A percentile compares a stretch with the other conserved stretches of the same genome.
Conservation (phyloP, 2,329 filamentous ascomycete species). For the Claviceps lovelessii region DNA sequence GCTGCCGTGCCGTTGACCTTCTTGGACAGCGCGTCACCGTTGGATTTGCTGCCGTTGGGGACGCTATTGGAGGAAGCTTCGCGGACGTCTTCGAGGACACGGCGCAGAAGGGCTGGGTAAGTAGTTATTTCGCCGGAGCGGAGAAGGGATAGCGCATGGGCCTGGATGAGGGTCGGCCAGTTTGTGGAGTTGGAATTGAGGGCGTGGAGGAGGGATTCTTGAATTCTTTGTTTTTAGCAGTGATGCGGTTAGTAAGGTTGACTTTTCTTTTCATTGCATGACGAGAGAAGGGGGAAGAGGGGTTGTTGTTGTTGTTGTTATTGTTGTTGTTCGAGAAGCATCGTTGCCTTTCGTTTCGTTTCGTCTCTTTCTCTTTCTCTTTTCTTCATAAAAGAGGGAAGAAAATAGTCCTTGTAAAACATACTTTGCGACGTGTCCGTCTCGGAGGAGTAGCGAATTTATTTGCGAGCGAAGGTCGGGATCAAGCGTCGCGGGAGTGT, state of each 20-base stretch:
- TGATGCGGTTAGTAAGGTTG: not conserved
- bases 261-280: not conserved
- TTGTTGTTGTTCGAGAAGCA: not conserved
- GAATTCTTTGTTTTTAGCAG: constrained; percentile 32
- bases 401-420: constrained; percentile 4
- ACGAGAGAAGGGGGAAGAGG: not conserved
- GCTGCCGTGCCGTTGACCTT: constrained; percentile 14
- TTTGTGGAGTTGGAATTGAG: constrained; percentile 45
- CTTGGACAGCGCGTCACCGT: constrained; percentile 15
- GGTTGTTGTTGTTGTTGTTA: not conserved
- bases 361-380: not conserved
- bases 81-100: constrained; percentile 48
- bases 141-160: constrained; percentile 44
- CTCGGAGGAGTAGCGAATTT: constrained; percentile 41
- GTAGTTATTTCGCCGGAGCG: constrained; percentile 44
- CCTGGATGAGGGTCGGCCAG: constrained; percentile 47
- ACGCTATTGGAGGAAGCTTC: constrained; percentile 25
- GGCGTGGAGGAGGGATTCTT: constrained; percentile 48
- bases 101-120: constrained; percentile 46
- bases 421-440: constrained; percentile 46
- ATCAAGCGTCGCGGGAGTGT: constrained; percentile 45
- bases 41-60: constrained; percentile 21
- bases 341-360: too few relatives aligned
- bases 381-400: not conserved
- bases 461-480: constrained; percentile 48